These are phyloP conservation scores for Melaleuca alternifolia DNA, from an alignment of 345 rosid species.

Conservation along the genomic window DNA sequence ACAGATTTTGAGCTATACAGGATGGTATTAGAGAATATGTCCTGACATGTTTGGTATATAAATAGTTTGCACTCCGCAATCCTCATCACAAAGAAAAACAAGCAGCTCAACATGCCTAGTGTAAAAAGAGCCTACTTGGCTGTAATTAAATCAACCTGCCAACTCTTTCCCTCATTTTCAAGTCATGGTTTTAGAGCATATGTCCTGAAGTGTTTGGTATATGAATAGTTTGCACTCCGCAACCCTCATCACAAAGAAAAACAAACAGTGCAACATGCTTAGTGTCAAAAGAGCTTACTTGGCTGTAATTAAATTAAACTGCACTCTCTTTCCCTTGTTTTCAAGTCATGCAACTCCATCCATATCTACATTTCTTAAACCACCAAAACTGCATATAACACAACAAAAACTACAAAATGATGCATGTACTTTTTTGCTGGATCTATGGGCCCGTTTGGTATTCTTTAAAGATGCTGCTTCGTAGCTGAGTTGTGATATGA, in stretches of 20 bases:
- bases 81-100: background rate
- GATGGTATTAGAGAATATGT: background rate
- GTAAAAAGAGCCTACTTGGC: background rate
- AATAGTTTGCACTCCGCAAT: background rate
- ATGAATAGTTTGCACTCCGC: background rate
- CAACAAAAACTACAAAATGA: background rate
- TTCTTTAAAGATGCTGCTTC: background rate
- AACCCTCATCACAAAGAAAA: background rate
- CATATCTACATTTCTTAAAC: background rate
- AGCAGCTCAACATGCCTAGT: background rate
- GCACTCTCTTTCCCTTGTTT: background rate
- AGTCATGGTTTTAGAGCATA: background rate
- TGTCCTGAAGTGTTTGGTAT: background rate
- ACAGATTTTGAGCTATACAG: background rate
- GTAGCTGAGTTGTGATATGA: background rate
- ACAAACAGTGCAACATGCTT: background rate
- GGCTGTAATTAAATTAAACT: background rate
- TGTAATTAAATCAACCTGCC: background rate
- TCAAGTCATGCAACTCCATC: background rate
- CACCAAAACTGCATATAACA: background rate
- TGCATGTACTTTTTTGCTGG: background rate
- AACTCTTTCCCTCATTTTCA: background rate
- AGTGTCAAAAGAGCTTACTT: background rate
- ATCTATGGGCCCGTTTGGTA: background rate
- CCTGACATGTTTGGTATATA: background rate